phyloP scores from a whole-genome alignment of 2,329 filamentous ascomycete species.

The Cryphonectria nitschkei region DNA sequence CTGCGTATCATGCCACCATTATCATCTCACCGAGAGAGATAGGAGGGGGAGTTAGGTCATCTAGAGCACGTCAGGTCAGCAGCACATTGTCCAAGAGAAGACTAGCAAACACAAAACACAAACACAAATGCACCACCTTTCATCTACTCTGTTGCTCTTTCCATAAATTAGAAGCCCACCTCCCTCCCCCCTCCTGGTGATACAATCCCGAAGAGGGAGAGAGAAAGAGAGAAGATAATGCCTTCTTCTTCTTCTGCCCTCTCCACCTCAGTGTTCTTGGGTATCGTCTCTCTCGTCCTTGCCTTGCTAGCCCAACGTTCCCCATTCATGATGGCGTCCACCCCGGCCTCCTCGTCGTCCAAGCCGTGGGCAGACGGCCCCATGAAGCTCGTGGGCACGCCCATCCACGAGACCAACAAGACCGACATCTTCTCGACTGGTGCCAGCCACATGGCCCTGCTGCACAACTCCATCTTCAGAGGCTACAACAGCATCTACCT shows the following conservation, averaged over 20 bases:
- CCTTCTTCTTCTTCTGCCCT: conserved; percentile 20
- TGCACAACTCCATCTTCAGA: conserved; percentile 66
- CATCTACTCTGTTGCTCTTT: too few relatives aligned
- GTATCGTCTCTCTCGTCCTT: conserved; percentile 39
- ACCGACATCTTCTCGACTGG: conserved; percentile 62
- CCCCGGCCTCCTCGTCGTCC: conserved; percentile 33
- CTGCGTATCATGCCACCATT: not conserved
- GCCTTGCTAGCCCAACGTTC: conserved; percentile 42
- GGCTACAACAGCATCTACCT: conserved; percentile 67
- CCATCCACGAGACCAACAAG: conserved; percentile 56
- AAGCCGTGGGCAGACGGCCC: conserved; percentile 59
- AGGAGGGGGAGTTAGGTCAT: not conserved
- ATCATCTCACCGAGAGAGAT: not conserved
- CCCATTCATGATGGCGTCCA: conserved; percentile 45
- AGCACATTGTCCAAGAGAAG: too few relatives aligned
- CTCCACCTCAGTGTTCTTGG: conserved; percentile 36
- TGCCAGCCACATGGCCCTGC: conserved; percentile 63
- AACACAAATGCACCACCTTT: too few relatives aligned
- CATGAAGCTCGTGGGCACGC: conserved; percentile 57
- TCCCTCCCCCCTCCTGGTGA: not conserved
- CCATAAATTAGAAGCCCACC: not conserved
- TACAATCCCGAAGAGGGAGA: not conserved
- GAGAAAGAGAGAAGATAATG: conserved; percentile 6
- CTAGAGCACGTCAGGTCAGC: too few relatives aligned
- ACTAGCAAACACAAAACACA: too few relatives aligned